Evolutionary conservation across 2,329 filamentous ascomycete species (phyloP), one percentile per base, ranked within the genome.

Genomic region (Diplodia corticola): DNA sequence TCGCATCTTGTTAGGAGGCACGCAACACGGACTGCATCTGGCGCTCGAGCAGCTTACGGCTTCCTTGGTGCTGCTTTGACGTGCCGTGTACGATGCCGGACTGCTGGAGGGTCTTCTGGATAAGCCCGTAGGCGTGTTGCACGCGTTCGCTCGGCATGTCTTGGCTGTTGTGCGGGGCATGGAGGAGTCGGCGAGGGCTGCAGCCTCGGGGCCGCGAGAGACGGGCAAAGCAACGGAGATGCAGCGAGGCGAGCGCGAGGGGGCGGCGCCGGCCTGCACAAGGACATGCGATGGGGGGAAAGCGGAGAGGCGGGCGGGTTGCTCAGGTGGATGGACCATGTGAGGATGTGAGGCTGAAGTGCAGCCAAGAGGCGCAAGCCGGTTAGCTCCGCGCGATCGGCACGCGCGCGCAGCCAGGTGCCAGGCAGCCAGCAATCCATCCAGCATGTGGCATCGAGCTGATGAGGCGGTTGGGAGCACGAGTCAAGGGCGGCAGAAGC

Each of bases 331-430:
- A 61, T 35, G 26, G 57, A 22, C 44, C 57, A 61, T 61, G 57
- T 61, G 57, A 61, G 57, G 57, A 61, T 61, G 57, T 61, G 57
- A 61, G 57, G 57, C 57, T 61, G 57, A 49, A 61, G 10, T 24
- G 57, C 44, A 49, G 57, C 57, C 57, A 61, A 49, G 57, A 24
- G 30, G 37, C 55, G 9, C 10, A 17, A 22, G 13, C 15, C 57
- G 40, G n/a, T 28, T 61, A 61, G 57, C 57, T 26, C 40, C 51
- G 33, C 57, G 57, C 57, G 28, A 13, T 35, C 37, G n/a, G 13
- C 17, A 12, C 33, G 28, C 51, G 26, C 30, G 51, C 26, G 51
- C 51, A 28, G 50, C 50, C 50, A 53, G 50, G n/a, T n/a, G n/a
- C n/a, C n/a, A n/a, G n/a, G n/a, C n/a, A n/a, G n/a, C n/a, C n/a